phyloP scores from a whole-genome alignment of 2,329 filamentous ascomycete genomes.

The Calonectria pteridis region DNA sequence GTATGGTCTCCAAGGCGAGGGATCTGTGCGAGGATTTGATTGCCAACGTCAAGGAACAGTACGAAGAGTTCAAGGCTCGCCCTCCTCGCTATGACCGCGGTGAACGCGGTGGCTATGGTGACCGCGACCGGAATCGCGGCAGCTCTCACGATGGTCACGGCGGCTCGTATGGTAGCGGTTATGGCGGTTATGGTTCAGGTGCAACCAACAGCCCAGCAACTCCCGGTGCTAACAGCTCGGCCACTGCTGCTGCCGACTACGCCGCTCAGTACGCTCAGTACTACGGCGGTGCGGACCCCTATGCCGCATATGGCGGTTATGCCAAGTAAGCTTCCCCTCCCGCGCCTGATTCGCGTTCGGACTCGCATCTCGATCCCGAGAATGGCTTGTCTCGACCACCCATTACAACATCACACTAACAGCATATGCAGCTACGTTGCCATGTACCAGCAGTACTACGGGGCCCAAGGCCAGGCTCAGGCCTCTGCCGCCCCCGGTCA shows the following conservation, averaged over 20 bases:
- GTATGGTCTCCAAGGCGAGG: constrained; percentile 88
- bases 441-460: constrained; percentile 80
- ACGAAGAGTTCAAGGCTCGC: constrained; percentile 89
- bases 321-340: constrained; percentile 67
- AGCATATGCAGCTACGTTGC: constrained; percentile 66
- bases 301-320: constrained; percentile 92
- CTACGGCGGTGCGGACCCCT: constrained; percentile 82
- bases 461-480: constrained; percentile 60
- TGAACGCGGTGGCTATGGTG: constrained; percentile 54
- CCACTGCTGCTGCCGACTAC: constrained; percentile 68
- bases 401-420: constrained; percentile 37
- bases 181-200: constrained; percentile 47
- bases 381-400: background rate
- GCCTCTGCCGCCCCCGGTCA: constrained; percentile 57
- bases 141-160: constrained; percentile 50
- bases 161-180: constrained; percentile 47
- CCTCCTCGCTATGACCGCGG: constrained; percentile 73
- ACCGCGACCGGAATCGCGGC: constrained; percentile 48
- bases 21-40: constrained; percentile 91
- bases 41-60: constrained; percentile 87
- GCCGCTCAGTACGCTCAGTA: constrained; percentile 87
- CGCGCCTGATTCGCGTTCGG: background rate
- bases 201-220: constrained; percentile 54
- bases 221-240: constrained; percentile 45
- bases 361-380: background rate